Evolutionary conservation across 2,329 filamentous ascomycete genomes (phyloP).

Genomic region (Hirsutella rhossiliensis): DNA sequence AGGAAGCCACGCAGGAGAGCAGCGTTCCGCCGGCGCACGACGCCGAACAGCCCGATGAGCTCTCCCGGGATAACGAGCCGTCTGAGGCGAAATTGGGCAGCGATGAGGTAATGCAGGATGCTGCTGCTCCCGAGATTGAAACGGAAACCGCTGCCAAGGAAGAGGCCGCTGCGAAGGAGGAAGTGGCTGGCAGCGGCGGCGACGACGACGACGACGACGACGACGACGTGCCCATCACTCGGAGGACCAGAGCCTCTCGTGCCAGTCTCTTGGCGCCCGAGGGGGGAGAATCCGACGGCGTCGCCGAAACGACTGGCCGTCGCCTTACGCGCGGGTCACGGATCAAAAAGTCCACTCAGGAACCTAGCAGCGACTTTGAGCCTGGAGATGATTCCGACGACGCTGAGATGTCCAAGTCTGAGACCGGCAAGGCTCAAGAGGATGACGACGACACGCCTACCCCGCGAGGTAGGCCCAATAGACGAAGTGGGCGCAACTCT

Average conservation of each 20-base stretch:
- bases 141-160: constrained; percentile 5
- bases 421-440: constrained; percentile 26
- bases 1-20: constrained; percentile 43
- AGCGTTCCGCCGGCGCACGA: constrained; percentile 20
- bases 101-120: constrained; percentile 17
- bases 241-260: constrained; percentile 30
- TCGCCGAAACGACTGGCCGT: constrained; percentile 22
- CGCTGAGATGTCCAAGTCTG: constrained; percentile 31
- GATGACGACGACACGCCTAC: constrained; percentile 34
- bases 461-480: constrained; percentile 32
- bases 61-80: constrained; percentile 19
- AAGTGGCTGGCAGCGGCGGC: constrained; percentile 17
- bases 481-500: constrained; percentile 29
- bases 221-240: constrained; percentile 35
- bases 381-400: constrained; percentile 47
- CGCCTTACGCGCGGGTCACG: constrained; percentile 35
- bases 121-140: not conserved
- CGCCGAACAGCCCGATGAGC: constrained; percentile 24
- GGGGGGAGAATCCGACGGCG: constrained; percentile 15
- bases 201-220: constrained; percentile 33
- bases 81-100: constrained; percentile 16
- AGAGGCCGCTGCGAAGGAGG: constrained; percentile 11
- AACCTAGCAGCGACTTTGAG: constrained; percentile 50
- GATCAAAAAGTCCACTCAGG: constrained; percentile 32
- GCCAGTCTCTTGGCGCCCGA: constrained; percentile 16